These are phyloP conservation scores for Chlamydomonas sp. DNA, from an alignment of 139 green algal species.

Conservation along the genomic window DNA sequence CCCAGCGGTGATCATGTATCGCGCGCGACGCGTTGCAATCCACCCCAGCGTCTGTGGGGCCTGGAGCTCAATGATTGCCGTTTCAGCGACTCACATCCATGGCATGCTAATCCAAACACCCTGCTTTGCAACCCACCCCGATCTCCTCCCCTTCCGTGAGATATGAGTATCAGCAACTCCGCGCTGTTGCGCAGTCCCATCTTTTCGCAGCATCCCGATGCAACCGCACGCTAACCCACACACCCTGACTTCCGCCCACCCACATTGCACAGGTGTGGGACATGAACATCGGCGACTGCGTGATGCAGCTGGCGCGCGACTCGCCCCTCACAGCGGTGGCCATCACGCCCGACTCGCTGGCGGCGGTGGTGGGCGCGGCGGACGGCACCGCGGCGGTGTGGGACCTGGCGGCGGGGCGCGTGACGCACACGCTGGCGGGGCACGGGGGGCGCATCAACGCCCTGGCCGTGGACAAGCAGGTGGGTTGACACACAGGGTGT, in stretches of 20 bases:
- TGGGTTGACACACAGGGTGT: conserved; percentile 38
- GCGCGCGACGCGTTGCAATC: no score
- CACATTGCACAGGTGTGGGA: conserved; percentile 76
- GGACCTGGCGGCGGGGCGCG: conserved; percentile 61
- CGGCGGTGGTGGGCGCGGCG: conserved; percentile 55
- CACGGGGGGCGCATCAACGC: conserved; percentile 61
- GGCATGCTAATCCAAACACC: no score
- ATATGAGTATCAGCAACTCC: no score
- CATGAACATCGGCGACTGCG: conserved; percentile 89
- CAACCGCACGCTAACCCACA: no score
- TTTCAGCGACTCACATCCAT: no score
- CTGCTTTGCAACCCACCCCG: no score
- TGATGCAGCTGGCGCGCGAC: conserved; percentile 64
- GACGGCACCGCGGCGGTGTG: conserved; percentile 71
- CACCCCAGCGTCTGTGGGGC: no score
- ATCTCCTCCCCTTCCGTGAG: no score
- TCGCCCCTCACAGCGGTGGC: conserved; percentile 62
- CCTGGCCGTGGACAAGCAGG: conserved; percentile 57
- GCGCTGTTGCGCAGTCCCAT: no score
- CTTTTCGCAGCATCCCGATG: no score
- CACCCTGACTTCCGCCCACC: background rate
- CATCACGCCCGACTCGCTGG: conserved; percentile 60
- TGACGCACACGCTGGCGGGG: conserved; percentile 60
- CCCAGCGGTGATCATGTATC: no score
- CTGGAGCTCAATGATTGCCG: no score